Evolutionary conservation across 768 basidiomycete species (phyloP).

Genomic region (Phaeotremella fagi): DNA sequence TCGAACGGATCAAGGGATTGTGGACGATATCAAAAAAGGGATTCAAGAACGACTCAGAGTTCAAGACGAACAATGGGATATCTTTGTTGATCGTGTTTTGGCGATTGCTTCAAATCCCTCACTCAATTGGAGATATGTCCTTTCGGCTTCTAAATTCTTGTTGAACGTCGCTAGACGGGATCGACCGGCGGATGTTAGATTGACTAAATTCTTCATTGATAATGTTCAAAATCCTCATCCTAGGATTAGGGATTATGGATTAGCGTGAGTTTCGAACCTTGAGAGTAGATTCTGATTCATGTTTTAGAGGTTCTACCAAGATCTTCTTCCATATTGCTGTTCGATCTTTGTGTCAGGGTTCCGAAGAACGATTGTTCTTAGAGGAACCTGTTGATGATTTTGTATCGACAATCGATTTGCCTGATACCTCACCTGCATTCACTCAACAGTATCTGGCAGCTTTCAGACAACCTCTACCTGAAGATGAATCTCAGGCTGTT

Average conservation of each 20-base stretch:
- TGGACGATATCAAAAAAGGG: slow-evolving; percentile 9
- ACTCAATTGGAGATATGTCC: slow-evolving; percentile 39
- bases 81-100: slow-evolving; percentile 27
- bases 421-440: slow-evolving; percentile 54
- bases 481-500: slow-evolving; percentile 31
- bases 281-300: not conserved
- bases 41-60: slow-evolving; percentile 4
- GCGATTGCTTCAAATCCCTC: slow-evolving; percentile 20
- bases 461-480: slow-evolving; percentile 56
- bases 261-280: slow-evolving; percentile 19
- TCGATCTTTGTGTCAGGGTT: slow-evolving; percentile 62
- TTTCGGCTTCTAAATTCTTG: slow-evolving; percentile 26
- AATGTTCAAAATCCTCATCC: slow-evolving; percentile 41
- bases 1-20: slow-evolving; percentile 14
- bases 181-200: slow-evolving; percentile 28
- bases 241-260: slow-evolving; percentile 37
- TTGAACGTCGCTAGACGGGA: slow-evolving; percentile 30
- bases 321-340: slow-evolving; percentile 67
- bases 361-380: slow-evolving; percentile 62
- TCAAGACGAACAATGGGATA: slow-evolving; percentile 26
- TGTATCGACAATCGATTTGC: slow-evolving; percentile 54
- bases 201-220: slow-evolving; percentile 36
- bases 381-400: slow-evolving; percentile 66
- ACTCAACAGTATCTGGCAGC: slow-evolving; percentile 58
- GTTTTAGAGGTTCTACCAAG: slow-evolving; percentile 63